Evolutionary conservation across 495 filamentous ascomycete genomes (phyloP).

Genomic region (Hypoxylon fragiforme): DNA sequence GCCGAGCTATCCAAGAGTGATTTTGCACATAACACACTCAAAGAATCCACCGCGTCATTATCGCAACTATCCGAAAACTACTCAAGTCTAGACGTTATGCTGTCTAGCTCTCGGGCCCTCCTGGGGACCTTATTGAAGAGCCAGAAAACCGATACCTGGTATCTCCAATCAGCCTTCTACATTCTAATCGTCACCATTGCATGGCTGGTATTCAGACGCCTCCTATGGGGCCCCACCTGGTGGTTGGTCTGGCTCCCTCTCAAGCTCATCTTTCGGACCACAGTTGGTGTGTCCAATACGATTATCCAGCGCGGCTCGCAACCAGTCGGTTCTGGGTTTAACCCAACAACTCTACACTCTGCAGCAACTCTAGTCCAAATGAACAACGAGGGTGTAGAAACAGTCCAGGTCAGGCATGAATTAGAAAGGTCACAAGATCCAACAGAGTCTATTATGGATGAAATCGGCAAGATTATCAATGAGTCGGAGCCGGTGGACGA

Average conservation of each 20-base stretch:
- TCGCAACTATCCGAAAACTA: constrained; percentile 79
- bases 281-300: constrained; percentile 48
- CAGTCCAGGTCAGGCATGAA: constrained; percentile 35
- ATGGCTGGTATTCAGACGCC: constrained; percentile 83
- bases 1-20: constrained; percentile 78
- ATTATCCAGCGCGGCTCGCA: constrained; percentile 39
- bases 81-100: constrained; percentile 70
- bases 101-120: constrained; percentile 72
- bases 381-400: constrained; percentile 53
- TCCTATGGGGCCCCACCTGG: constrained; percentile 88
- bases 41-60: constrained; percentile 77
- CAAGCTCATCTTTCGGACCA: constrained; percentile 57
- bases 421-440: constrained; percentile 21
- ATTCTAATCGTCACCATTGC: constrained; percentile 72
- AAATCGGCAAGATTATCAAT: constrained; percentile 56
- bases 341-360: constrained; percentile 30
- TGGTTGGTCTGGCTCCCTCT: constrained; percentile 83
- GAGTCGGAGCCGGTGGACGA: constrained; percentile 43
- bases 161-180: constrained; percentile 84
- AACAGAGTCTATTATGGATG: constrained; percentile 48
- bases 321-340: constrained; percentile 41
- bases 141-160: constrained; percentile 96
- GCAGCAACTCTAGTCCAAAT: constrained; percentile 40
- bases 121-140: constrained; percentile 78
- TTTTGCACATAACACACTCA: constrained; percentile 87